These are phyloP conservation scores for Phalaenopsis equestris DNA, from an alignment of 106 monocot genomes.

Conservation along the genomic window DNA sequence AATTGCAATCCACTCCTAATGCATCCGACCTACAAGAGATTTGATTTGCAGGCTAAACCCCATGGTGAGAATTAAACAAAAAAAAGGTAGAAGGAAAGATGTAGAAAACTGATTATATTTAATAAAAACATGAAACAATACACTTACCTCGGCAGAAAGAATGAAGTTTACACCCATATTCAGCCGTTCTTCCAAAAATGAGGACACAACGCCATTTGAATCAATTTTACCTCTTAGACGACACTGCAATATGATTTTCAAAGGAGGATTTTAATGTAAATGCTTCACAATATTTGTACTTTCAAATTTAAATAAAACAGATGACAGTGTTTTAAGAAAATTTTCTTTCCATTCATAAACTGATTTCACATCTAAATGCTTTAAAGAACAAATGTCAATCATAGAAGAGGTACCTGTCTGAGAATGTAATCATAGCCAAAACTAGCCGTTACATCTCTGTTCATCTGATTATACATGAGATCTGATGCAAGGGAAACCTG, in stretches of 20 bases:
- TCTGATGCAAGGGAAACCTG: constrained; percentile 99
- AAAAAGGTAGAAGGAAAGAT: background rate
- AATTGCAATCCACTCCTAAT: too few species aligned
- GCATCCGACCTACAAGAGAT: too few species aligned
- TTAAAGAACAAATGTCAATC: background rate
- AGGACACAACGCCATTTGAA: constrained; percentile 76
- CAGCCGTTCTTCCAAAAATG: constrained; percentile 87
- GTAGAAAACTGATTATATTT: background rate
- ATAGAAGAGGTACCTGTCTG: constrained; percentile 50
- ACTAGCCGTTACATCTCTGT: constrained; percentile 83
- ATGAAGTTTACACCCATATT: constrained; percentile 97
- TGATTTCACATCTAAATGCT: background rate
- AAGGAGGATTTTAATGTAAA: background rate
- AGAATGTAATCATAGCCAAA: constrained; percentile 99
- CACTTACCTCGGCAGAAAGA: constrained; percentile 88
- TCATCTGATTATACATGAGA: constrained; percentile 97
- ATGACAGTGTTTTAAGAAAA: background rate
- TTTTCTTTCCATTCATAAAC: background rate
- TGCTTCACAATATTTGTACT: background rate
- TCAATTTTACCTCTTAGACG: constrained; percentile 90
- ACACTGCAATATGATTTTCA: constrained; percentile 38
- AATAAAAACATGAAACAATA: background rate
- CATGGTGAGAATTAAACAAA: too few species aligned
- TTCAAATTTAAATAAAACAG: background rate
- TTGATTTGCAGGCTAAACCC: too few species aligned